Evolutionary conservation across 2,329 filamentous ascomycete species (phyloP), one percentile per base, ranked within the genome.

Genomic region (Ophiostoma himal-ulmi): DNA sequence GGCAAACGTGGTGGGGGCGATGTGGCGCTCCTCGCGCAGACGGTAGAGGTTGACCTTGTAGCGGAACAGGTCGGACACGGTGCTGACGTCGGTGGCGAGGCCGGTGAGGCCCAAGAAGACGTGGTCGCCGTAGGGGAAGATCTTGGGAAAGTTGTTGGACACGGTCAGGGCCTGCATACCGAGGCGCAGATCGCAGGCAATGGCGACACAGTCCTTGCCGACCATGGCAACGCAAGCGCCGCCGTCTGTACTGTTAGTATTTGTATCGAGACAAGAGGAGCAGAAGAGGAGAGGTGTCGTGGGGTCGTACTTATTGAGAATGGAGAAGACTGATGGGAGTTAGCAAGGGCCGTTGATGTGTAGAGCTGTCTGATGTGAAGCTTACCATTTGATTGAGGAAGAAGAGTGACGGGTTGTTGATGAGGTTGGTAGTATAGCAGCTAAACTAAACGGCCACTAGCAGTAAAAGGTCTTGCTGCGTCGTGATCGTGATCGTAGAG

Each of bases 41-140:
- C 95, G 92, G 88, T 99, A 99, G 92, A 99, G 96, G 88, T 99
- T 99, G 81, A 96, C 93, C 87, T 99, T 99, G 89, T 97, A 98
- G 79, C 95, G 93, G 88, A 99, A 96, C 75, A 98, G 90, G 83
- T 99, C 94, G 77, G 90, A 91, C 76, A 99, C 94, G 76, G 94
- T 98, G 74, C 88, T 88, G 74, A 99, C 93, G 80, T 99, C 95
- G 76, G 95, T 99, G 73, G 95, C 95, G 68, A 99, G 91, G 70
- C 95, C 95, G 5, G 95, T 98, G 73, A 99, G 89, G 70, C 95
- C 95, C 48, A 99, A 91, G 82, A 96, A 97, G 77, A 95, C 92
- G 78, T 75, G 71, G 78, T 94, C 92, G 78, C 93, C 93, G 86
- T 96, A 98, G 81, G 91, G 89, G 89, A 98, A 98, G 86, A 99